Base-by-base conservation (phyloP, 2,329 filamentous ascomycete genomes). In the Tympanopsis confertula region DNA sequence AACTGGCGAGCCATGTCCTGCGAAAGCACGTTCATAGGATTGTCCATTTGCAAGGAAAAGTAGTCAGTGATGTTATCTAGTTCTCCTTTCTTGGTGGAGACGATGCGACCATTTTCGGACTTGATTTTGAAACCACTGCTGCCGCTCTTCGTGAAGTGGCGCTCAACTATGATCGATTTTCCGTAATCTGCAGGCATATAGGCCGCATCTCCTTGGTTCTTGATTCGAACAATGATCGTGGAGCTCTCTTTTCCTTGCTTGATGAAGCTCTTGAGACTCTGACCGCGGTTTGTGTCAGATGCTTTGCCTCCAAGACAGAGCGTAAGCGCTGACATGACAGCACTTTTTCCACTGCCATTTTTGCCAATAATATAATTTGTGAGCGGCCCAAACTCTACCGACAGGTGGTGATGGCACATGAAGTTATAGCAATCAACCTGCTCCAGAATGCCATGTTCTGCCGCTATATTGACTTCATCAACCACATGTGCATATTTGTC, bases 321-420 rank as follows among this genome's bases (percentile, higher is more conserved):
- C 1, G 74, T 78, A 38, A 82, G 64, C 4, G 75, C 78, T 2
- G 78, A 81, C 24, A 82, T 59, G 13, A 82, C 71, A 13, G 78
- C 78, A 51, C 78, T 82, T 57, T 82, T 82, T 13, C 78, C 78
- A 49, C 77, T 82, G 13, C 78, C 78, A 51, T 82, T 82, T 48
- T 81, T 78, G 3, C 78, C 78, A 43, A 79, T 76, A 45, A 82
- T 77, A 55, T 82, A 82, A 51, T 82, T 82, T 55, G 82, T 82
- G 39, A 81, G 56, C 1, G 78, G 78, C 0, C 78, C 78, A 20
- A 82, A 57, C 33, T 67, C 63, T 32, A 81, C 71, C 5, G 66
- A 68, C 39, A 82, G 66, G 44, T 74, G 69, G 29, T 68, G 58
- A 50, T 82, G 78, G 46, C 78, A 82, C 78, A 81, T 81, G 57